Conservation (phyloP, 768 basidiomycete species). For the Psilocybe cyanescens region DNA sequence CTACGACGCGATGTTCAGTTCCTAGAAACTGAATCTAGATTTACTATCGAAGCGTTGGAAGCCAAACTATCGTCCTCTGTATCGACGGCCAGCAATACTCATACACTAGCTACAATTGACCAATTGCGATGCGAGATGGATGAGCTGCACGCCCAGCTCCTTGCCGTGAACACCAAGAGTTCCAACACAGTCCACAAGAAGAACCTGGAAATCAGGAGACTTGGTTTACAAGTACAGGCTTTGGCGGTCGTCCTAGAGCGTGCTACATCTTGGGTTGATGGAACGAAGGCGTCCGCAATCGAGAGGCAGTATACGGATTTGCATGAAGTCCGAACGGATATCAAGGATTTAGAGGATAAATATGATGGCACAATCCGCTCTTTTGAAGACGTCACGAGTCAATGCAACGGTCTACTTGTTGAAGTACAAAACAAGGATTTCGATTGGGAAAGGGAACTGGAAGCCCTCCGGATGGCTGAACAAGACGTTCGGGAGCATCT, state of each 20-base stretch:
- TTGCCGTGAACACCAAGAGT: conserved; percentile 16
- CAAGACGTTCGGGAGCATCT: conserved; percentile 41
- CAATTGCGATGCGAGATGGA: conserved; percentile 35
- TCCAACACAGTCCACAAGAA: conserved; percentile 25
- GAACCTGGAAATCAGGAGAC: conserved; percentile 32
- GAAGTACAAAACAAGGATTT: conserved; percentile 35
- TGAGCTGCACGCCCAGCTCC: conserved; percentile 26
- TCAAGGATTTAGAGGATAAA: conserved; percentile 35
- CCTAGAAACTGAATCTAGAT: conserved; percentile 66
- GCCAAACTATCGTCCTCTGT: conserved; percentile 42
- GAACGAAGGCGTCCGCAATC: conserved; percentile 1
- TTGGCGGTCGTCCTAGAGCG: conserved; percentile 19
- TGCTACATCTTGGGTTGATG: not conserved
- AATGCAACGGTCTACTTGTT: conserved; percentile 39
- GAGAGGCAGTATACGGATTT: conserved; percentile 12
- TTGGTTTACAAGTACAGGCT: conserved; percentile 29
- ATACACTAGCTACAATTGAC: conserved; percentile 26
- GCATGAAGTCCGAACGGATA: conserved; percentile 20
- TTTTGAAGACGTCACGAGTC: conserved; percentile 39
- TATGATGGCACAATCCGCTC: conserved; percentile 35
- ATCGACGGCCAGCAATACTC: conserved; percentile 22
- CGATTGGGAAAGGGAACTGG: conserved; percentile 33
- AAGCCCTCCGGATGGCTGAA: conserved; percentile 35
- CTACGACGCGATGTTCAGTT: conserved; percentile 70
- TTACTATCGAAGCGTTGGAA: conserved; percentile 63